phyloP scores from a whole-genome alignment of 2,329 filamentous ascomycete species.

The Cladophialophora chaetospira region DNA sequence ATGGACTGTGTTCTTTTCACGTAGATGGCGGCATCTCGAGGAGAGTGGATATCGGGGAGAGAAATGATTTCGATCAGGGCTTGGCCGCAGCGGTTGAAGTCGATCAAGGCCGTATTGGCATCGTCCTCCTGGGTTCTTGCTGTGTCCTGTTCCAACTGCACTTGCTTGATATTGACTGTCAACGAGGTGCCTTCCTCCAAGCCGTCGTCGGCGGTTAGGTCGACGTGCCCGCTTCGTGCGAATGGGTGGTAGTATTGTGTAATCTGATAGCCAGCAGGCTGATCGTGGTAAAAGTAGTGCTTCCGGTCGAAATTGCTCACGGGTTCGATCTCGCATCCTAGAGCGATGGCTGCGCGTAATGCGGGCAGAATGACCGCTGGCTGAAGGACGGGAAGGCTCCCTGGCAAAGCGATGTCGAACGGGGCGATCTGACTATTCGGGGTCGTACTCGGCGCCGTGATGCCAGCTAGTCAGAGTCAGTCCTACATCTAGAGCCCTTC shows the following conservation, averaged over 20 bases:
- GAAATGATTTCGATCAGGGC: slow-evolving; percentile 96
- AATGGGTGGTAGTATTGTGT: slow-evolving; percentile 87
- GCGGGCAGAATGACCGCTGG: slow-evolving; percentile 80
- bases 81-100: slow-evolving; percentile 90
- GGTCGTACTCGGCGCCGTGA: slow-evolving; percentile 64
- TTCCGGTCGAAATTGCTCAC: slow-evolving; percentile 90
- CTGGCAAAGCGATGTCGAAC: slow-evolving; percentile 88
- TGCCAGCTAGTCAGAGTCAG: slow-evolving; percentile 47
- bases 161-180: slow-evolving; percentile 80
- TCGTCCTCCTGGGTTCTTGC: slow-evolving; percentile 86
- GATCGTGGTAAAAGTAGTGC: slow-evolving; percentile 99
- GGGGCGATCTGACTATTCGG: slow-evolving; percentile 86
- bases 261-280: slow-evolving; percentile 94
- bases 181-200: slow-evolving; percentile 71
- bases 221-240: slow-evolving; percentile 70
- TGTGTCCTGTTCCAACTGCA: slow-evolving; percentile 97
- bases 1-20: slow-evolving; percentile 86
- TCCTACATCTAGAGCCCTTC: neutral
- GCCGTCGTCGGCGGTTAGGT: slow-evolving; percentile 74
- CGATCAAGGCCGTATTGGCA: slow-evolving; percentile 73
- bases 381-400: slow-evolving; percentile 85
- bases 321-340: slow-evolving; percentile 75
- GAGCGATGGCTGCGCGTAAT: slow-evolving; percentile 80
- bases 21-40: slow-evolving; percentile 81
- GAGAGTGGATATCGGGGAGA: slow-evolving; percentile 81